Evolutionary conservation across 176 grass and related monocot genomes (phyloP).

Genomic region (Triticum urartu): DNA sequence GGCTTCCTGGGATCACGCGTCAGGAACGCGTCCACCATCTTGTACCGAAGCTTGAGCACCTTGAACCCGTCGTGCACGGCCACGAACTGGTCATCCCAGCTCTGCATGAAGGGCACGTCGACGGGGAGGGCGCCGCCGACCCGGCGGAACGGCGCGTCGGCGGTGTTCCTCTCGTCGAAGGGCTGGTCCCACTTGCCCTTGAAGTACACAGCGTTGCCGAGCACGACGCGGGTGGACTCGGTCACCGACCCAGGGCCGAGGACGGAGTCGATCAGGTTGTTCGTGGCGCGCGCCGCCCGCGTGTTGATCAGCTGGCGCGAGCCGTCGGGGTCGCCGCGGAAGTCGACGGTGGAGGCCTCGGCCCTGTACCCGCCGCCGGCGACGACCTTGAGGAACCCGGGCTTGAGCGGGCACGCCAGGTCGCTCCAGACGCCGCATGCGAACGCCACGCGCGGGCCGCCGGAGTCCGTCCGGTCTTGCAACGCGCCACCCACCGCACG

Average conservation of each 20-base stretch:
- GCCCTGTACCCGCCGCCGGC: neutral
- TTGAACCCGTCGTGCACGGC: neutral
- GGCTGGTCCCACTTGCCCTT: neutral
- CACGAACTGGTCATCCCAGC: neutral
- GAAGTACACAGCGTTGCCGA: slow-evolving; percentile 7
- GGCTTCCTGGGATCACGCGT: neutral
- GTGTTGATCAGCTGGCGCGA: neutral
- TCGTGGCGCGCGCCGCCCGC: neutral
- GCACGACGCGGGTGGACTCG: neutral
- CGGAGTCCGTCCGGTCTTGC: neutral
- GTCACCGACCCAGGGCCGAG: neutral
- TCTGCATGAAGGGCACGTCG: slow-evolving; percentile 12
- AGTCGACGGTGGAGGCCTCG: neutral
- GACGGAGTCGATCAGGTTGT: neutral
- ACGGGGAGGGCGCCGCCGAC: neutral
- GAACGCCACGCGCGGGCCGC: neutral
- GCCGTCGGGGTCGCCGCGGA: neutral
- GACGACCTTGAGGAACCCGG: neutral
- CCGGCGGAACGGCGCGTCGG: neutral
- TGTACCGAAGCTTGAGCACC: neutral
- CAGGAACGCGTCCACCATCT: neutral
- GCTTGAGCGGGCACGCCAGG: neutral
- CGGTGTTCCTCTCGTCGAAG: neutral
- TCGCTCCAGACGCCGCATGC: neutral
- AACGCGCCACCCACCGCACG: neutral